phyloP scores from a whole-genome alignment of 2,329 filamentous ascomycete genomes.

The Exophiala viscosa region DNA sequence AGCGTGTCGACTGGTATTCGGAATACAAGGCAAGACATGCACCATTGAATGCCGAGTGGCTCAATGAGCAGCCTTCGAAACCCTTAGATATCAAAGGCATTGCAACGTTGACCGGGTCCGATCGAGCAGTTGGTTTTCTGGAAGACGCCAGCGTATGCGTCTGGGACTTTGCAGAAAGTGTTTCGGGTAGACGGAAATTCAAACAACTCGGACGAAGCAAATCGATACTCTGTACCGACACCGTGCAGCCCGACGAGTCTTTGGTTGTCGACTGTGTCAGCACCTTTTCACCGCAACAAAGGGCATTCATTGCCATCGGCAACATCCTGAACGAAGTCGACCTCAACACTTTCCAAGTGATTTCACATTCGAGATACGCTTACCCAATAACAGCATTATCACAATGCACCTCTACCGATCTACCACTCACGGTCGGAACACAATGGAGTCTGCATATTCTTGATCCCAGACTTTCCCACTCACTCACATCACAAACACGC shows the following conservation, averaged over 20 bases:
- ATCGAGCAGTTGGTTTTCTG: slow-evolving; percentile 55
- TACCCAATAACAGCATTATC: slow-evolving; percentile 83
- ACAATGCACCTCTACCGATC: slow-evolving; percentile 56
- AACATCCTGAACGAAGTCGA: slow-evolving; percentile 78
- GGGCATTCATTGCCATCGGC: slow-evolving; percentile 76
- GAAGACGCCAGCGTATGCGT: slow-evolving; percentile 85
- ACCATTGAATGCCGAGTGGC: slow-evolving; percentile 70
- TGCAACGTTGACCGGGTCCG: slow-evolving; percentile 38
- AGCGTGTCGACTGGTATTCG: slow-evolving; percentile 77
- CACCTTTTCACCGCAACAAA: slow-evolving; percentile 63
- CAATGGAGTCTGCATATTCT: slow-evolving; percentile 76
- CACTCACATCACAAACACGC: slow-evolving; percentile 23
- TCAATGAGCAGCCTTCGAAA: slow-evolving; percentile 52
- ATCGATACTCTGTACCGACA: slow-evolving; percentile 57
- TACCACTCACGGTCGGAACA: slow-evolving; percentile 80
- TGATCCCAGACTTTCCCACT: slow-evolving; percentile 59
- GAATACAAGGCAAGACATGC: slow-evolving; percentile 83
- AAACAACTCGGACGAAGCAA: slow-evolving; percentile 62
- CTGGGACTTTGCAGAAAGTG: slow-evolving; percentile 66
- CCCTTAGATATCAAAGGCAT: slow-evolving; percentile 34
- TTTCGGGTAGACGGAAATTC: slow-evolving; percentile 54
- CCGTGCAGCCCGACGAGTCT: slow-evolving; percentile 40
- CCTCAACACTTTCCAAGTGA: slow-evolving; percentile 65
- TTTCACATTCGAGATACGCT: slow-evolving; percentile 69
- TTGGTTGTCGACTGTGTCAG: slow-evolving; percentile 75